Conservation (phyloP, 208 protist genomes). For the Wallacemonas sp. region DNA sequence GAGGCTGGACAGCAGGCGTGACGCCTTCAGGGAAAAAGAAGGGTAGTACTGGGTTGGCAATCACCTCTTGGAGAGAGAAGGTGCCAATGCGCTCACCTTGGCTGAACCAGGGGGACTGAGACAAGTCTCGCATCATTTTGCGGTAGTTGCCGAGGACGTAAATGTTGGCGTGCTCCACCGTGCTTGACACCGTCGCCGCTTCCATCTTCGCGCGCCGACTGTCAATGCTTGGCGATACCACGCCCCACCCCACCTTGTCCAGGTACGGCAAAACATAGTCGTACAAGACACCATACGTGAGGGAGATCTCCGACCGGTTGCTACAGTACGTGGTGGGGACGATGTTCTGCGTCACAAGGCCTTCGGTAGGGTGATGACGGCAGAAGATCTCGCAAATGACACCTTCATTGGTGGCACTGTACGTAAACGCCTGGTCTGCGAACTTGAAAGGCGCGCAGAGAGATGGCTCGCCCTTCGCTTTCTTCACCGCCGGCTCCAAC, state of each 20-base stretch:
- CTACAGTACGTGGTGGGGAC: slow-evolving; percentile 66
- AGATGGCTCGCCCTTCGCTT: neutral
- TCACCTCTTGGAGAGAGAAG: slow-evolving; percentile 85
- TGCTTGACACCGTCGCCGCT: slow-evolving; percentile 42
- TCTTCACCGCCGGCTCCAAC: slow-evolving; percentile 1
- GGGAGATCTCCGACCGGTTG: slow-evolving; percentile 59
- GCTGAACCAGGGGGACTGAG: slow-evolving; percentile 89
- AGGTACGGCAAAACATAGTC: slow-evolving; percentile 76
- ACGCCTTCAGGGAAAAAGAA: slow-evolving; percentile 83
- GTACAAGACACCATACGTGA: slow-evolving; percentile 80
- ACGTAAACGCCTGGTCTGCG: slow-evolving; percentile 55
- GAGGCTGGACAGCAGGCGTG: slow-evolving; percentile 20
- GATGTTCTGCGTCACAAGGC: slow-evolving; percentile 36
- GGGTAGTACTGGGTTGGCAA: slow-evolving; percentile 71
- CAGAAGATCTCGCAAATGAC: slow-evolving; percentile 70
- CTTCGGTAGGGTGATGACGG: slow-evolving; percentile 57
- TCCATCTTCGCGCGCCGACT: slow-evolving; percentile 16
- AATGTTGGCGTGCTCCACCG: slow-evolving; percentile 71
- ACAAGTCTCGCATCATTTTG: slow-evolving; percentile 83
- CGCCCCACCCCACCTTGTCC: slow-evolving; percentile 34
- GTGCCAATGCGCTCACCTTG: slow-evolving; percentile 70
- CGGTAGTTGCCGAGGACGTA: slow-evolving; percentile 85
- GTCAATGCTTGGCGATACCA: neutral
- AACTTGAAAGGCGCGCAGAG: neutral
- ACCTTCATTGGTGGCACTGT: slow-evolving; percentile 55